Conservation (phyloP, 257 asterid genomes). For the Lithospermum erythrorhizon region DNA sequence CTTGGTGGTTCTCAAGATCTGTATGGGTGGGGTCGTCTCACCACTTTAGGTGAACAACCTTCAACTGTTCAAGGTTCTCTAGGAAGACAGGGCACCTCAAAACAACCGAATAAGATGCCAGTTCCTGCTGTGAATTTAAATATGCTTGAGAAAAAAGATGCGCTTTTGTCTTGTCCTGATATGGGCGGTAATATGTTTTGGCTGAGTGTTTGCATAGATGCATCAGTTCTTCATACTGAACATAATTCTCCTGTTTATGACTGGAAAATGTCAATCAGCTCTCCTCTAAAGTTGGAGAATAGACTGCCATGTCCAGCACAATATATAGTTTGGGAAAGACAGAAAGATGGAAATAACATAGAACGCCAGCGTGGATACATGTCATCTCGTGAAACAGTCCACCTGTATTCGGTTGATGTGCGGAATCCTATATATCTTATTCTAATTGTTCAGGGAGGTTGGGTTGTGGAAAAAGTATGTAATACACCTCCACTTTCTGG, state of each 20-base stretch:
- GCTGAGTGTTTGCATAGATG: slow-evolving; percentile 83
- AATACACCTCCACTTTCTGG: slow-evolving; percentile 11
- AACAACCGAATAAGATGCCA: slow-evolving; percentile 38
- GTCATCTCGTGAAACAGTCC: slow-evolving; percentile 68
- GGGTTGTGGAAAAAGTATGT: slow-evolving; percentile 92
- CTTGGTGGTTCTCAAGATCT: slow-evolving; percentile 41
- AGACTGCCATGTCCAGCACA: slow-evolving; percentile 90
- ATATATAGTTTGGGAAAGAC: slow-evolving; percentile 62
- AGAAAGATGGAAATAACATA: slow-evolving; percentile 59
- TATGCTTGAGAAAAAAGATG: slow-evolving; percentile 84
- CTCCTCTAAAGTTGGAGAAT: slow-evolving; percentile 89
- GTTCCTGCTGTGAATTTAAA: slow-evolving; percentile 62
- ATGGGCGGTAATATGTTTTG: slow-evolving; percentile 63
- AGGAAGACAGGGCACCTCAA: slow-evolving; percentile 60
- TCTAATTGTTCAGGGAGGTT: slow-evolving; percentile 75
- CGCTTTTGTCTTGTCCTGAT: slow-evolving; percentile 78
- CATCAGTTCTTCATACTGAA: slow-evolving; percentile 87
- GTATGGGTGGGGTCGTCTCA: slow-evolving; percentile 84
- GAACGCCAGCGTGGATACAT: slow-evolving; percentile 73
- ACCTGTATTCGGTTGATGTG: slow-evolving; percentile 77
- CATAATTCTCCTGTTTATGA: slow-evolving; percentile 83
- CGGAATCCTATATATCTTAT: slow-evolving; percentile 68
- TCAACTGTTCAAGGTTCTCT: slow-evolving; percentile 51
- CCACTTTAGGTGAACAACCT: slow-evolving; percentile 47
- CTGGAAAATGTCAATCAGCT: slow-evolving; percentile 84